Conservation (phyloP, 306 rosid species). For the Cicer pinnatifidum region DNA sequence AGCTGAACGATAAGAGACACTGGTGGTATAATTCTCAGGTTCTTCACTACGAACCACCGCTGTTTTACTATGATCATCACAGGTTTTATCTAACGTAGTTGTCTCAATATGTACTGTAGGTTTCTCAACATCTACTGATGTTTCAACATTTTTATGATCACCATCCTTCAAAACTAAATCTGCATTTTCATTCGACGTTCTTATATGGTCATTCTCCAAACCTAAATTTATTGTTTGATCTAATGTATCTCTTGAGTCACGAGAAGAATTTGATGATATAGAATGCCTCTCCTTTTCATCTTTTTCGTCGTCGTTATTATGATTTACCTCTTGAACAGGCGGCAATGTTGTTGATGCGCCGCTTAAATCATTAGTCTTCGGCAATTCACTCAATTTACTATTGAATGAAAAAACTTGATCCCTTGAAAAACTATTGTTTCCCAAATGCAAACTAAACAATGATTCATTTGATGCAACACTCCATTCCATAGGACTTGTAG, state of each 20-base stretch:
- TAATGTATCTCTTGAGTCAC: neutral
- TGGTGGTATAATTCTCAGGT: neutral
- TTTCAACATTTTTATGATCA: constrained; percentile 13
- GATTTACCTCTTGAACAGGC: constrained; percentile 22
- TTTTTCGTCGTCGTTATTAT: neutral
- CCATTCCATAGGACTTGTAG: constrained; percentile 65
- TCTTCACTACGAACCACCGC: constrained; percentile 4
- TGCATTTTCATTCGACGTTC: neutral
- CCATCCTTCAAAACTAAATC: constrained; percentile 7
- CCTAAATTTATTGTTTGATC: neutral
- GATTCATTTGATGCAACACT: constrained; percentile 75
- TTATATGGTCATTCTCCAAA: neutral
- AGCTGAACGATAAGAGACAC: constrained; percentile 37
- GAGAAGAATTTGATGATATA: neutral
- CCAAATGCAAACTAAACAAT: constrained; percentile 66
- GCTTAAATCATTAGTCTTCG: constrained; percentile 36
- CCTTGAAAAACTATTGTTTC: constrained; percentile 65
- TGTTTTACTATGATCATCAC: neutral
- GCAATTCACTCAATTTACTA: constrained; percentile 52
- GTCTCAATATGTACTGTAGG: neutral
- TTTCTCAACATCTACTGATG: neutral
- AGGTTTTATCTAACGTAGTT: neutral
- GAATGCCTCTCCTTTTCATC: constrained; percentile 23
- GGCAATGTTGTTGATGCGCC: neutral
- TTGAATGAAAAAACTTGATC: constrained; percentile 39